Evolutionary conservation across 768 basidiomycete genomes (phyloP).

Genomic region (Psilocybe azurescens): DNA sequence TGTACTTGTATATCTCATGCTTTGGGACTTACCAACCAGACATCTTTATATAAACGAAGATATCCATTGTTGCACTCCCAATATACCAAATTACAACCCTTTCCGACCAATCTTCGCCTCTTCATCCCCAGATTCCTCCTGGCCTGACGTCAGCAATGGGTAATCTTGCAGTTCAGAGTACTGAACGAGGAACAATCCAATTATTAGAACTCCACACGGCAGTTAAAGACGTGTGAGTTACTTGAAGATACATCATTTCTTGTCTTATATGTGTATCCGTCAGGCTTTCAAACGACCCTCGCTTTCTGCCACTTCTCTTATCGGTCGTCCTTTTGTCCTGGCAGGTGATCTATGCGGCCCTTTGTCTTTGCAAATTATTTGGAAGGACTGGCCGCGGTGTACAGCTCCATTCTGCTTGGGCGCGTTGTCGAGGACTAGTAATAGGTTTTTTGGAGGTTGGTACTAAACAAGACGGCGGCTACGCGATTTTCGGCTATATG

Average conservation of each 20-base stretch:
- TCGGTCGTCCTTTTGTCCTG: not conserved
- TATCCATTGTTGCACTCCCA: too few species aligned
- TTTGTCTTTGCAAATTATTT: not conserved
- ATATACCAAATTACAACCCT: not conserved
- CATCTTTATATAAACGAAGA: too few species aligned
- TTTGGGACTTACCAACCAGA: too few species aligned
- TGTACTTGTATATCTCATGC: too few species aligned
- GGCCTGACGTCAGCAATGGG: not conserved
- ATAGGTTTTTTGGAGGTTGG: not conserved
- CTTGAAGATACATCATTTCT: too few species aligned
- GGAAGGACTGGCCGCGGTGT: not conserved
- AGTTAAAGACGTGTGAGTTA: not conserved
- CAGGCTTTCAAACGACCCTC: not conserved
- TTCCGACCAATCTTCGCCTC: not conserved
- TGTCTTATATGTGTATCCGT: too few species aligned
- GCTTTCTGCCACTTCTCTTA: not conserved
- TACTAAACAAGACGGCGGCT: not conserved
- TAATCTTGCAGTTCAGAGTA: not conserved
- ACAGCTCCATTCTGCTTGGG: not conserved
- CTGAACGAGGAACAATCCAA: not conserved
- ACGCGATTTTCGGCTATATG: slow-evolving; percentile 4
- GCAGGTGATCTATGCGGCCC: not conserved
- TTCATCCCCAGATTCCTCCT: too few species aligned
- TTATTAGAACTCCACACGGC: not conserved
- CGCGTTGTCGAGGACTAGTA: not conserved